Percentiles rank a stretch among this genome's conserved stretches.
These are phyloP conservation scores for Trametopsis cervina DNA, from an alignment of 768 basidiomycete genomes.

Conservation along the genomic window DNA sequence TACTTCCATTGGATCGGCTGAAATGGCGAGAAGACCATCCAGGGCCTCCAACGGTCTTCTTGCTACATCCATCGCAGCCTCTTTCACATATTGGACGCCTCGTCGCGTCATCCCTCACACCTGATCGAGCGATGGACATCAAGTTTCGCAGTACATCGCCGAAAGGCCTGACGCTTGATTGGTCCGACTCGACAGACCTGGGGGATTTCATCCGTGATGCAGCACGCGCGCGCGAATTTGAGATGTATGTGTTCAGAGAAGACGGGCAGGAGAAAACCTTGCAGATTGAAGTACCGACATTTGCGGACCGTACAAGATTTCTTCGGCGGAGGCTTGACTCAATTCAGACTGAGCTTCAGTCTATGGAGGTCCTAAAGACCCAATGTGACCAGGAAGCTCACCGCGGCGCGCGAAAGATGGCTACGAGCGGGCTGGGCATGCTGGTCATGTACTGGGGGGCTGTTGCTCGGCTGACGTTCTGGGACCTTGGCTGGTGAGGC, in stretches of 20 bases:
- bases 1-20: slow-evolving; percentile 38
- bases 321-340: slow-evolving; percentile 39
- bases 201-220: slow-evolving; percentile 62
- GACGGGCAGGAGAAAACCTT: slow-evolving; percentile 24
- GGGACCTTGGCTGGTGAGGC: slow-evolving; percentile 47
- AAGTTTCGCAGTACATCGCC: slow-evolving; percentile 38
- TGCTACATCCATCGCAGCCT: slow-evolving; percentile 64
- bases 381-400: slow-evolving; percentile 51
- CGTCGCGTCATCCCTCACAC: slow-evolving; percentile 39
- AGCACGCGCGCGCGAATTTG: slow-evolving; percentile 47
- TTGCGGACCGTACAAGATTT: slow-evolving; percentile 54
- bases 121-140: slow-evolving; percentile 25
- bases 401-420: slow-evolving; percentile 48
- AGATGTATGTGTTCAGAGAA: slow-evolving; percentile 30
- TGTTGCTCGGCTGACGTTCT: slow-evolving; percentile 59
- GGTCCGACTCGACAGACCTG: slow-evolving; percentile 58
- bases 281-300: slow-evolving; percentile 54
- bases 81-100: slow-evolving; percentile 56
- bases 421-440: slow-evolving; percentile 50
- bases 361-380: slow-evolving; percentile 49
- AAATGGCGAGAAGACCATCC: slow-evolving; percentile 19
- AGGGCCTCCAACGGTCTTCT: slow-evolving; percentile 42
- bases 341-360: slow-evolving; percentile 36
- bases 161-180: slow-evolving; percentile 32
- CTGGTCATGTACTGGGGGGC: slow-evolving; percentile 58